A percentile compares a stretch with the other conserved stretches of the same genome.
These are phyloP conservation scores for Syncephalastrum monosporum DNA, from an alignment of 371 early-diverging fungal genomes.

Conservation along the genomic window DNA sequence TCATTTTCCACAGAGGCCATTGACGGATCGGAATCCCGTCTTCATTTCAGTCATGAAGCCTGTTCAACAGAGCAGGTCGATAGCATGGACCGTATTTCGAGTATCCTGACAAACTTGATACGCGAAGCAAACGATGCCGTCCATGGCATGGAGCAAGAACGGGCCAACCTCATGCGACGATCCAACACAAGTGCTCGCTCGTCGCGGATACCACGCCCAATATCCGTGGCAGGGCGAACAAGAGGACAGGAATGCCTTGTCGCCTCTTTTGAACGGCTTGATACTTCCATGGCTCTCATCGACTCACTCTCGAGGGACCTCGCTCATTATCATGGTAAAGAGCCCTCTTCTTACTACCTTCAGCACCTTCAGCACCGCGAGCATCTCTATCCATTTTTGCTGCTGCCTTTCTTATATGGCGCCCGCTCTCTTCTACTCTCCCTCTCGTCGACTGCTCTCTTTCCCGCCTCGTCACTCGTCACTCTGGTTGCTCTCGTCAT, in stretches of 20 bases:
- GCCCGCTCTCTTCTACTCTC: slow-evolving; percentile 23
- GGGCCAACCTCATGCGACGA: slow-evolving; percentile 4
- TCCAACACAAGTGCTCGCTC: not conserved
- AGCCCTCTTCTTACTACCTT: too few relatives aligned
- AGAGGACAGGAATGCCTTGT: slow-evolving; percentile 18
- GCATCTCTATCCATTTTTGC: slow-evolving; percentile 12
- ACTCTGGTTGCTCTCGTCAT: slow-evolving; percentile 35
- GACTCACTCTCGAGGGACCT: slow-evolving; percentile 50
- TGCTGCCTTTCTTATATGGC: slow-evolving; percentile 38
- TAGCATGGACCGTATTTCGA: slow-evolving; percentile 45
- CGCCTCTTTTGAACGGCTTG: slow-evolving; percentile 43
- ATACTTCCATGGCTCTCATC: slow-evolving; percentile 44
- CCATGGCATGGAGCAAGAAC: slow-evolving; percentile 32
- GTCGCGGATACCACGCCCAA: slow-evolving; percentile 35
- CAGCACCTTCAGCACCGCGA: slow-evolving; percentile 1
- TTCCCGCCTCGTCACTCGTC: slow-evolving; percentile 20
- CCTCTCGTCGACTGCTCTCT: slow-evolving; percentile 16
- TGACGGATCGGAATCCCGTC: too few relatives aligned
- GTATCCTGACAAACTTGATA: slow-evolving; percentile 38
- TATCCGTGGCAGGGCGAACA: not conserved
- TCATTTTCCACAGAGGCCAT: too few relatives aligned
- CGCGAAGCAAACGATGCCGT: slow-evolving; percentile 54
- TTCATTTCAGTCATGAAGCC: too few relatives aligned
- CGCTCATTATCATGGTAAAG: slow-evolving; percentile 7
- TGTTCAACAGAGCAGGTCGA: slow-evolving; percentile 8